A percentile compares a stretch with the other conserved stretches of the same genome.
These are phyloP conservation scores for Hydnum rufescens DNA, from an alignment of 768 basidiomycete species.

Conservation along the genomic window DNA sequence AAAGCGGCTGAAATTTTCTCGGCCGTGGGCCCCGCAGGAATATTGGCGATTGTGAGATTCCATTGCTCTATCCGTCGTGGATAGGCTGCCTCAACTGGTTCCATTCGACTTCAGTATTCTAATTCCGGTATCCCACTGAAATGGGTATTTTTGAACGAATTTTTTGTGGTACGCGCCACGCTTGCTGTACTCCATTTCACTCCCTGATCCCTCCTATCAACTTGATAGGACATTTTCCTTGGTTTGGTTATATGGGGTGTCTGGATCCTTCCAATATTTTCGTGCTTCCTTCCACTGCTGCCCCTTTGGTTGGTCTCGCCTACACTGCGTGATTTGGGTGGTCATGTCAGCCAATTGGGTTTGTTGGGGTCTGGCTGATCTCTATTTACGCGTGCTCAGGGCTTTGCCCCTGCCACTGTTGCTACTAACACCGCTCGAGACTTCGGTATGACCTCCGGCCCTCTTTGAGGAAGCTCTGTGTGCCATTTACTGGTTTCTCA, in stretches of 20 bases:
- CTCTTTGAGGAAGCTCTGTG: too few relatives aligned
- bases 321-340: background rate
- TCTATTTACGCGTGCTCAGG: background rate
- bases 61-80: background rate
- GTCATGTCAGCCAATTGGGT: too few relatives aligned
- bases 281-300: background rate
- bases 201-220: background rate
- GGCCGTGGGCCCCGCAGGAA: conserved; percentile 2
- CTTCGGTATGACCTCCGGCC: too few relatives aligned
- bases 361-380: too few relatives aligned
- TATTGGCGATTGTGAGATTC: conserved; percentile 2
- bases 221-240: background rate
- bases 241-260: background rate
- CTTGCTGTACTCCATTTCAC: background rate
- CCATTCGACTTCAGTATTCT: background rate
- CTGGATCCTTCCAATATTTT: conserved; percentile 3
- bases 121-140: conserved; percentile 1
- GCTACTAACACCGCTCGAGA: conserved; percentile 3
- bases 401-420: conserved; percentile 3
- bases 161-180: background rate
- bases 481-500: too few relatives aligned
- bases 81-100: background rate
- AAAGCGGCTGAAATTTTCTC: conserved; percentile 1
- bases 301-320: conserved; percentile 1
- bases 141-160: conserved; percentile 4